These are phyloP conservation scores for Populus tremula DNA, from an alignment of 345 rosid species.

Conservation along the genomic window DNA sequence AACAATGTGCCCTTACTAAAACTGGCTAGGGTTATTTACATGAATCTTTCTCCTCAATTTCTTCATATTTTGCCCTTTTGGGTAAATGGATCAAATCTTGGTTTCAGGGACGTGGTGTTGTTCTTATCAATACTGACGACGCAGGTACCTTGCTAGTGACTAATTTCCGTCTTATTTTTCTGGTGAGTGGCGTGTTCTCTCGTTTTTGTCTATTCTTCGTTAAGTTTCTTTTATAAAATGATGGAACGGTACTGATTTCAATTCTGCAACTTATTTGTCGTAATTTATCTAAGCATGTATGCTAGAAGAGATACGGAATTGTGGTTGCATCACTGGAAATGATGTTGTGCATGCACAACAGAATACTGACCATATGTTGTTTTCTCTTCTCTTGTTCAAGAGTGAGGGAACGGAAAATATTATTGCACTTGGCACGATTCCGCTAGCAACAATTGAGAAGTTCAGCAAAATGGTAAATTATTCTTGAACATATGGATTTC, in stretches of 20 bases:
- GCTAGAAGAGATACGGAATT: neutral
- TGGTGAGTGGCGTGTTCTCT: slow-evolving; percentile 50
- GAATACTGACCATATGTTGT: neutral
- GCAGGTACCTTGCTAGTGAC: slow-evolving; percentile 86
- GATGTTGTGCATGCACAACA: neutral
- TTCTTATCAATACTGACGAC: slow-evolving; percentile 74
- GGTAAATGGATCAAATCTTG: slow-evolving; percentile 4
- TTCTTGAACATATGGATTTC: neutral
- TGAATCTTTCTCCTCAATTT: neutral
- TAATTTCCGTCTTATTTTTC: slow-evolving; percentile 84
- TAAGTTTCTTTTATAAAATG: neutral
- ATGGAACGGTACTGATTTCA: neutral
- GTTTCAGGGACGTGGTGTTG: slow-evolving; percentile 76
- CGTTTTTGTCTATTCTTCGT: no score
- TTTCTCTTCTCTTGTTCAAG: slow-evolving; percentile 40
- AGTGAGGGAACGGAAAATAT: slow-evolving; percentile 74
- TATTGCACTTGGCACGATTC: slow-evolving; percentile 78
- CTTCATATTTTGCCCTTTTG: neutral
- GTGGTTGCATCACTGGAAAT: neutral
- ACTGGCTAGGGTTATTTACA: neutral
- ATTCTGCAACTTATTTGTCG: neutral
- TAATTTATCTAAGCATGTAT: neutral
- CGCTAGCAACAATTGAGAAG: slow-evolving; percentile 85
- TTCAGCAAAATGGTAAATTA: slow-evolving; percentile 71
- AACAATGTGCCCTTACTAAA: neutral